These are phyloP conservation scores for Globisporangium carolinianum DNA, from an alignment of 352 stramenopile species.

Conservation along the genomic window DNA sequence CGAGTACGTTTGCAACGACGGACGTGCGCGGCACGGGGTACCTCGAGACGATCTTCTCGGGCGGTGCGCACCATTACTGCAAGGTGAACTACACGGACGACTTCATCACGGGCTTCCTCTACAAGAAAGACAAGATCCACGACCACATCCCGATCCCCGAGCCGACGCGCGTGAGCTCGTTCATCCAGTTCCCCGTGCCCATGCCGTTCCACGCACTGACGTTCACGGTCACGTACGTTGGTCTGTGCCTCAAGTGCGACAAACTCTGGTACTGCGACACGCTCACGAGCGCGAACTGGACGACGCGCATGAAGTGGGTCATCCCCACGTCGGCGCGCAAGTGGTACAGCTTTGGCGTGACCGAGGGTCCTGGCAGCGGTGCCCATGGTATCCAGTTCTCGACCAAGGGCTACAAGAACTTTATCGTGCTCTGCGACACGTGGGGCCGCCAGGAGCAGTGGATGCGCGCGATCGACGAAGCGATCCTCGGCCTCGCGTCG, in stretches of 20 bases:
- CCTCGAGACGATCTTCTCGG: slow-evolving; percentile 82
- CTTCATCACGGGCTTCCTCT: slow-evolving; percentile 84
- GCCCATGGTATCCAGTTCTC: slow-evolving; percentile 82
- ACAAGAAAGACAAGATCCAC: slow-evolving; percentile 90
- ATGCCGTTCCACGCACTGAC: slow-evolving; percentile 87
- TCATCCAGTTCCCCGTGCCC: slow-evolving; percentile 84
- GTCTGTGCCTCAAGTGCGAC: slow-evolving; percentile 81
- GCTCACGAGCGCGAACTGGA: slow-evolving; percentile 75
- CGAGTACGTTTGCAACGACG: slow-evolving; percentile 42
- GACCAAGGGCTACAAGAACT: slow-evolving; percentile 87
- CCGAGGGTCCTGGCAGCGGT: slow-evolving; percentile 70
- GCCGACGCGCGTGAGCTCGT: slow-evolving; percentile 78
- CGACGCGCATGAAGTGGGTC: slow-evolving; percentile 87
- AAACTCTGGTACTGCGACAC: slow-evolving; percentile 88
- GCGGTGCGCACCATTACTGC: slow-evolving; percentile 70
- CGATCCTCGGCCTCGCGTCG: slow-evolving; percentile 54
- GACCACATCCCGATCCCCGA: slow-evolving; percentile 85
- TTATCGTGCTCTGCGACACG: slow-evolving; percentile 80
- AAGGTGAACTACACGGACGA: slow-evolving; percentile 82
- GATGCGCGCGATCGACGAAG: slow-evolving; percentile 79
- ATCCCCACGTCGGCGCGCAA: slow-evolving; percentile 81
- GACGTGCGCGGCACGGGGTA: slow-evolving; percentile 69
- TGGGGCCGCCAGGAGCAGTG: slow-evolving; percentile 84
- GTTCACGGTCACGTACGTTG: slow-evolving; percentile 82
- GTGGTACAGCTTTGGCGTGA: slow-evolving; percentile 84